A percentile compares a stretch with the other conserved stretches of the same genome.
These are phyloP conservation scores for Quercus suber DNA, from an alignment of 306 rosid genomes.

Conservation along the genomic window DNA sequence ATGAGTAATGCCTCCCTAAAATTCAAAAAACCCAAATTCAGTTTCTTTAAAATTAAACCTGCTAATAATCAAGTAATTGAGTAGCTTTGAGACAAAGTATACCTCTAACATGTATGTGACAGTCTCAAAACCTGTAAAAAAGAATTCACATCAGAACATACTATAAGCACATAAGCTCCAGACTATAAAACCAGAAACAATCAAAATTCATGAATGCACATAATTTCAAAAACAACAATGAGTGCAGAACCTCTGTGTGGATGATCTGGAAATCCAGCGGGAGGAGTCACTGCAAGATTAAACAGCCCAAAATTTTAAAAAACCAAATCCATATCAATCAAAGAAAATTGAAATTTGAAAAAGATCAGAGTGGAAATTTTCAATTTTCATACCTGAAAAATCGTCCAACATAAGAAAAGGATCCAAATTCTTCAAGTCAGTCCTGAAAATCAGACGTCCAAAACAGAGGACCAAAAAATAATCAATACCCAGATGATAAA, in stretches of 20 bases:
- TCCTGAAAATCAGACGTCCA: constrained; percentile 23
- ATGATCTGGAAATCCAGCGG: constrained; percentile 72
- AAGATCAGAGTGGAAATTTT: neutral
- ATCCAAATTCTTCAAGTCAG: constrained; percentile 48
- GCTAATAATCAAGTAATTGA: neutral
- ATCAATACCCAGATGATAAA: constrained; percentile 12
- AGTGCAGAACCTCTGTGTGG: constrained; percentile 58
- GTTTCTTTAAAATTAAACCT: neutral
- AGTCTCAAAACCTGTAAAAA: constrained; percentile 64
- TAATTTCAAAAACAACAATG: neutral
- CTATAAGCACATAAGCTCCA: neutral
- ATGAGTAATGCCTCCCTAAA: constrained; percentile 88
- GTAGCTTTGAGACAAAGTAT: neutral
- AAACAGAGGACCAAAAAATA: neutral
- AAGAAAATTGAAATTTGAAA: neutral
- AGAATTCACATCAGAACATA: neutral
- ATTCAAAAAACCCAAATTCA: neutral
- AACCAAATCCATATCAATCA: neutral
- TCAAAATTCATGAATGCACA: neutral
- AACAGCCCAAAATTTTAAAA: neutral
- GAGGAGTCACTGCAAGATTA: constrained; percentile 45
- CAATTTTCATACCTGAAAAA: constrained; percentile 41
- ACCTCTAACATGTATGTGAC: constrained; percentile 81
- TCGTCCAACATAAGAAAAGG: constrained; percentile 60
- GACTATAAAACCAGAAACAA: neutral